Percentiles rank a stretch among this genome's conserved stretches.
Evolutionary conservation across 305 asterid genomes (phyloP).

Genomic region (Plantago coronopus): DNA sequence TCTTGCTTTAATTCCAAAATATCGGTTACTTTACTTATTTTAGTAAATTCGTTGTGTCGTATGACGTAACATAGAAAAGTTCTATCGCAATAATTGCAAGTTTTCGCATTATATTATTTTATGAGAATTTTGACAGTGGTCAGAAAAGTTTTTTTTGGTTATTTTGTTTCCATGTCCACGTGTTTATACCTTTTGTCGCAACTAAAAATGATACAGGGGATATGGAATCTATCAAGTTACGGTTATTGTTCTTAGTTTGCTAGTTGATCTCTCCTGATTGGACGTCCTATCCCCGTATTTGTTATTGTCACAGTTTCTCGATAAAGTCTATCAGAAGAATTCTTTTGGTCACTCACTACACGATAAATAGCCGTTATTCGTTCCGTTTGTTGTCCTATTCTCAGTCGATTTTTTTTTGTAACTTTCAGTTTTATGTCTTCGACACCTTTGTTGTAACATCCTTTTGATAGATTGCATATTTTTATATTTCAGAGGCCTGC

Average conservation of each 20-base stretch:
- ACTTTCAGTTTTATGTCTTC: conserved; percentile 1
- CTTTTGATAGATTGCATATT: conserved; percentile 26
- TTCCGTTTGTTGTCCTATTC: conserved; percentile 8
- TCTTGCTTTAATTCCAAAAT: not conserved
- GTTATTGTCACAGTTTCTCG: conserved; percentile 6
- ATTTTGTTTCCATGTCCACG: conserved; percentile 24
- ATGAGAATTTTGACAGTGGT: not conserved
- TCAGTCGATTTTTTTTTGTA: conserved; percentile 5
- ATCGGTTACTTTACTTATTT: not conserved
- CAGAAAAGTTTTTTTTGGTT: conserved; percentile 8
- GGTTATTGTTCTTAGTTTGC: conserved; percentile 2
- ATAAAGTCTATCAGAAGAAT: conserved; percentile 7
- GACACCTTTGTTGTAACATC: conserved; percentile 12
- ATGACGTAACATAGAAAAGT: not conserved
- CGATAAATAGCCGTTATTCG: conserved; percentile 6
- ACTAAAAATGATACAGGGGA: not conserved
- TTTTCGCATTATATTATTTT: not conserved
- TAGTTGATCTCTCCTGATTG: conserved; percentile 17
- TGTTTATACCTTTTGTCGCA: conserved; percentile 19
- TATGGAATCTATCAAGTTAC: conserved; percentile 12
- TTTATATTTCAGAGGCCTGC: conserved; percentile 29
- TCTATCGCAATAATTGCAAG: not conserved
- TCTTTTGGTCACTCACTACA: conserved; percentile 18
- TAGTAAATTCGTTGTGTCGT: not conserved
- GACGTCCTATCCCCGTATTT: conserved; percentile 10